Evolutionary conservation across 2,329 filamentous ascomycete genomes (phyloP).

Genomic region (Penicillium sp.): DNA sequence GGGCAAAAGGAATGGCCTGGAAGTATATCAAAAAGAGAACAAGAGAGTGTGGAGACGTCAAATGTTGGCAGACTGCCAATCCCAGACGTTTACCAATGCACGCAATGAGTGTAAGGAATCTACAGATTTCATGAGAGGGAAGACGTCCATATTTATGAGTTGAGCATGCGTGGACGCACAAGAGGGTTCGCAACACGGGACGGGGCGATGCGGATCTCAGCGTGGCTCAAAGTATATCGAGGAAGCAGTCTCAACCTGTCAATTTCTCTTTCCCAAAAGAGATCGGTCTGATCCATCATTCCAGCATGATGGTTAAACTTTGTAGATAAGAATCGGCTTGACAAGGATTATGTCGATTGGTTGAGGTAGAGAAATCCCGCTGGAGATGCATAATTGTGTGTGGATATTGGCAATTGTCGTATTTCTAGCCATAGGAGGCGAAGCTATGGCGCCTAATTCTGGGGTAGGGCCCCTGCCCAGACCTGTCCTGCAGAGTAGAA

Average conservation of each 20-base stretch:
- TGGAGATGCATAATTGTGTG: background rate
- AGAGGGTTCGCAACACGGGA: slow-evolving; percentile 12
- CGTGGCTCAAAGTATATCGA: slow-evolving; percentile 22
- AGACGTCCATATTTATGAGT: slow-evolving; percentile 20
- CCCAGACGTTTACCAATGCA: slow-evolving; percentile 11
- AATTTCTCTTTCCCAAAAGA: slow-evolving; percentile 7
- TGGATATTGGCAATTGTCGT: slow-evolving; percentile 4
- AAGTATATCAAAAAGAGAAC: background rate
- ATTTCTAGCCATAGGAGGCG: background rate
- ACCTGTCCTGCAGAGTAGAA: background rate
- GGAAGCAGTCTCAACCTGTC: slow-evolving; percentile 15
- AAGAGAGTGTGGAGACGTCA: slow-evolving; percentile 4
- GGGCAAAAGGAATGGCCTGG: background rate
- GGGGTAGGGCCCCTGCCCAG: slow-evolving; percentile 5
- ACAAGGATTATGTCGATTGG: slow-evolving; percentile 2
- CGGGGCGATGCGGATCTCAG: slow-evolving; percentile 17
- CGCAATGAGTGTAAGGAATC: slow-evolving; percentile 4
- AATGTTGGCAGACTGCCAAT: slow-evolving; percentile 11
- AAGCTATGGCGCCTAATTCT: slow-evolving; percentile 1
- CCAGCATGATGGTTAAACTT: slow-evolving; percentile 20
- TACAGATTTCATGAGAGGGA: background rate
- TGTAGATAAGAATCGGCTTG: slow-evolving; percentile 1
- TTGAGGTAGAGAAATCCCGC: background rate
- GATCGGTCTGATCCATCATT: slow-evolving; percentile 23
- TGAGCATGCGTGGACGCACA: slow-evolving; percentile 7